Evolutionary conservation across 164 flowering plant genomes (phyloP).

Genomic region (Berberis vulgaris): DNA sequence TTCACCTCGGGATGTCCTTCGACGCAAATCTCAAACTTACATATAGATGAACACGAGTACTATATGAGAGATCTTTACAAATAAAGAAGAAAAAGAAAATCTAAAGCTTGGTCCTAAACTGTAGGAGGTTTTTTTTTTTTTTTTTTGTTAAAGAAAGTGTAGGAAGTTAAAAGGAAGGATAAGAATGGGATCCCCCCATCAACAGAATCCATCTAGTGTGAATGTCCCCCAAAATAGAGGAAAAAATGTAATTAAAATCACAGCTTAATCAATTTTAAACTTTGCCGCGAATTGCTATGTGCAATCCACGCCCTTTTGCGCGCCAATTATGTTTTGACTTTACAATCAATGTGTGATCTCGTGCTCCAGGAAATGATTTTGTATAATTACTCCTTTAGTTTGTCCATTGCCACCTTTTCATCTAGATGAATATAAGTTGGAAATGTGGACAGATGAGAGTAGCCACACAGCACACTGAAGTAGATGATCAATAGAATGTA

Average conservation of each 20-base stretch:
- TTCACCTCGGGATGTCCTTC: no score
- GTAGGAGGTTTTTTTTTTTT: not conserved
- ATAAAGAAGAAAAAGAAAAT: not conserved
- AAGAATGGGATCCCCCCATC: not conserved
- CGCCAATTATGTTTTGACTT: conserved; percentile 14
- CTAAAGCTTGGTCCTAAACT: not conserved
- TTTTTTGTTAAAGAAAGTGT: not conserved
- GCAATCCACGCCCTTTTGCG: conserved; percentile 11
- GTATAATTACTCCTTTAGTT: not conserved
- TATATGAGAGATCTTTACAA: no score
- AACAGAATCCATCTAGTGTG: no score
- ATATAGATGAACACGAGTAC: no score
- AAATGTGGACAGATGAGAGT: not conserved
- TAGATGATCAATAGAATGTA: not conserved
- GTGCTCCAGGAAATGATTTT: not conserved
- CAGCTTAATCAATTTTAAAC: not conserved
- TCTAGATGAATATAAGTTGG: not conserved
- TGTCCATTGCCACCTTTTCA: not conserved
- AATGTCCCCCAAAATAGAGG: not conserved
- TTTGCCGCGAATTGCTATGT: conserved; percentile 16
- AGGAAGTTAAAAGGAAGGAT: not conserved
- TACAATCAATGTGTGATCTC: not conserved
- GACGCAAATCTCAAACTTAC: no score
- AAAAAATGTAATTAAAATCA: not conserved
- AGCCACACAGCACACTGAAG: not conserved